Evolutionary conservation across 2,329 filamentous ascomycete genomes (phyloP).

Genomic region (Apiospora koreana): DNA sequence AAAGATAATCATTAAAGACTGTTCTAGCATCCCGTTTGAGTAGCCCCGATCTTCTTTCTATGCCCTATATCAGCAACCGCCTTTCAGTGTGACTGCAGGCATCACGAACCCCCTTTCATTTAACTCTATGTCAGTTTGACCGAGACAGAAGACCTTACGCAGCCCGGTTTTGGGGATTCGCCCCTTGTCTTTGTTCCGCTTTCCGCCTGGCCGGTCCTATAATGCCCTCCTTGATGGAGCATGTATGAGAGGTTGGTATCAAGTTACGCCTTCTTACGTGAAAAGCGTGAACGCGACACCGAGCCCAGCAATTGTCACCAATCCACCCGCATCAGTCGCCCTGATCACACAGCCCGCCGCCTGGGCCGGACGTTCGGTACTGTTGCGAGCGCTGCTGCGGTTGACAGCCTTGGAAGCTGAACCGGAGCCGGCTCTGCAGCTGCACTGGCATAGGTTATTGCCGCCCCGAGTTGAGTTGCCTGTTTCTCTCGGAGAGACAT

Average conservation of each 20-base stretch:
- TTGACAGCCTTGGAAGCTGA: neutral
- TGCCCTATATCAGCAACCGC: neutral
- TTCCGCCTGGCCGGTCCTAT: neutral
- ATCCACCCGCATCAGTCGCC: neutral
- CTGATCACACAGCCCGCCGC: neutral
- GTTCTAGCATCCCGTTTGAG: neutral
- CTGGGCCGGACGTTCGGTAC: neutral
- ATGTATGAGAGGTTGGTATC: neutral
- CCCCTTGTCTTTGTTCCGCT: too few relatives aligned
- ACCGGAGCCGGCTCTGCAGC: neutral
- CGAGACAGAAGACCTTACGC: neutral
- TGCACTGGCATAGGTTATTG: neutral
- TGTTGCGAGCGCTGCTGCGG: neutral
- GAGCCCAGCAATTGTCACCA: constrained; percentile 15
- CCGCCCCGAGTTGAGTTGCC: neutral
- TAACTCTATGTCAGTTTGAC: neutral
- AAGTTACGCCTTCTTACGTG: neutral
- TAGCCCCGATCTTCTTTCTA: neutral
- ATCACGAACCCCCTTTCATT: neutral
- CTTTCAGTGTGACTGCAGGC: neutral
- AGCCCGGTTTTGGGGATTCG: neutral
- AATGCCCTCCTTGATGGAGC: neutral
- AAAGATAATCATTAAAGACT: neutral
- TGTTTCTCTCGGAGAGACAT: neutral
- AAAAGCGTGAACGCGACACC: constrained; percentile 15